Conservation (phyloP, 2,329 filamentous ascomycete genomes). For the Trichoderma sp. region DNA sequence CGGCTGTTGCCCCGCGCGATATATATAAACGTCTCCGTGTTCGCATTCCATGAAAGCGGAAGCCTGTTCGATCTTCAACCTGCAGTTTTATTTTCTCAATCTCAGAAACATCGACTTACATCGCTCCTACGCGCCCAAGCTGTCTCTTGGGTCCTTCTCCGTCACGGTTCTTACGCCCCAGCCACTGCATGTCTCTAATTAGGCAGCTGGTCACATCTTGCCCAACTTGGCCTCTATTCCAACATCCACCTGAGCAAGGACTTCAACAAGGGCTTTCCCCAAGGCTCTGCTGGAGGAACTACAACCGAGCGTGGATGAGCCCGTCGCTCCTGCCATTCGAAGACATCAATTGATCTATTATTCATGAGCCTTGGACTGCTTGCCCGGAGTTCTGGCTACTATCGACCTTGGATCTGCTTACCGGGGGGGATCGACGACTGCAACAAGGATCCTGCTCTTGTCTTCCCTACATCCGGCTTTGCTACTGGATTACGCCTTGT, state of each 20-base stretch:
- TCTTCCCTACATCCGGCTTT: background rate
- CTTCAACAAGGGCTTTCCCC: background rate
- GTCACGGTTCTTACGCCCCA: background rate
- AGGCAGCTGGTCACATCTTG: background rate
- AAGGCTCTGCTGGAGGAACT: background rate
- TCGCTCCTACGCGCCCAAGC: background rate
- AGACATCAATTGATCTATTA: background rate
- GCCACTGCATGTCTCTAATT: background rate
- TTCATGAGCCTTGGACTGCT: conserved; percentile 12
- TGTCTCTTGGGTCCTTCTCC: background rate
- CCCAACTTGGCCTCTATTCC: background rate
- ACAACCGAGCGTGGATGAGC: background rate
- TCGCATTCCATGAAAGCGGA: background rate
- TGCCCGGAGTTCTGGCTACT: background rate
- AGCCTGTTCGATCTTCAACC: background rate
- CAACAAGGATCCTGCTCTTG: background rate
- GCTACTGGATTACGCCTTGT: background rate
- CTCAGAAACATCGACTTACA: background rate
- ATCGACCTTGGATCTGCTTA: background rate
- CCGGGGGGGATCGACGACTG: background rate
- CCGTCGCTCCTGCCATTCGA: background rate
- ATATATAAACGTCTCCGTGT: background rate
- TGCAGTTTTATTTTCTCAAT: background rate
- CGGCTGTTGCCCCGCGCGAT: background rate
- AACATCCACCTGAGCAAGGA: background rate